Percentiles rank a stretch among this genome's conserved stretches.
These are phyloP conservation scores for Chamaecyparis obtusa DNA, from an alignment of 75 land plant species.

Conservation along the genomic window DNA sequence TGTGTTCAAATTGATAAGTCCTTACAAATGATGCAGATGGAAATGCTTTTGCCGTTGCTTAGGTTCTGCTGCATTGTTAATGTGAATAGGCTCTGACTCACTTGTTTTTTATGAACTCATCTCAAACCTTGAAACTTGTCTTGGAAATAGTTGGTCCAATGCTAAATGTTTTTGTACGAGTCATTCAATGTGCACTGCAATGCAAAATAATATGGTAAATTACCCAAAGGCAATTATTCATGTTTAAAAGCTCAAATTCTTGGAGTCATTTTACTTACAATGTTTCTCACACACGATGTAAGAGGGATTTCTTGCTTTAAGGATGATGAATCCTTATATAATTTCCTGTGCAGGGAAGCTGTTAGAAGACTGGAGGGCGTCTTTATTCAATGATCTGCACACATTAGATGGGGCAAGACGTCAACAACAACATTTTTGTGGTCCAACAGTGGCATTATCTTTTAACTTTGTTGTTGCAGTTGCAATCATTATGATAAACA, in stretches of 20 bases:
- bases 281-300: not conserved
- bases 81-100: not conserved
- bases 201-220: not conserved
- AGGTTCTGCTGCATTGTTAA: not conserved
- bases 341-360: constrained; percentile 39
- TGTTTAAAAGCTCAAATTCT: not conserved
- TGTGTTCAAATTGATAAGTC: not conserved
- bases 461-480: constrained; percentile 85
- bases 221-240: not conserved
- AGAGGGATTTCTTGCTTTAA: not conserved
- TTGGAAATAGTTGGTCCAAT: not conserved
- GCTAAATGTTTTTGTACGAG: not conserved
- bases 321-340: not conserved
- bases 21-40: not conserved
- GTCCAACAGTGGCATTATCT: constrained; percentile 67
- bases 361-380: constrained; percentile 53
- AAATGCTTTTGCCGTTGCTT: constrained; percentile 1
- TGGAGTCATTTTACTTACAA: not conserved
- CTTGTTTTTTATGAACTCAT: not conserved
- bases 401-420: constrained; percentile 75
- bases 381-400: constrained; percentile 54
- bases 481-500: constrained; percentile 80
- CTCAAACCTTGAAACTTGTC: not conserved
- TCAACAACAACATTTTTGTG: constrained; percentile 76
- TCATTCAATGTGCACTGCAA: not conserved